Base-by-base conservation (phyloP, 1,139 yeast genomes). In the Cylindricascospora bacillispora region DNA sequence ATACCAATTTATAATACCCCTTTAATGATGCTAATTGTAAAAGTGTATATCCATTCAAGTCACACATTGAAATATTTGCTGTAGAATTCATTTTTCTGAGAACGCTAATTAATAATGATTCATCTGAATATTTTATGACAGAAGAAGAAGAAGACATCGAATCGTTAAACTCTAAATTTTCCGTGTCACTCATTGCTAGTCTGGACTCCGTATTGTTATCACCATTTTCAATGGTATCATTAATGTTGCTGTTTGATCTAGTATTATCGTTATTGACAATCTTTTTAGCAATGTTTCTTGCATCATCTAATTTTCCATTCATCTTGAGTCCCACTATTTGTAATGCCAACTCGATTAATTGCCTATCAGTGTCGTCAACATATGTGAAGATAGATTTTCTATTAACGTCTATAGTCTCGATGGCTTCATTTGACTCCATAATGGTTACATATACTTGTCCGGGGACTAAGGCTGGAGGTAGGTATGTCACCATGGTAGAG, bases 251-350 rank as follows among this genome's bases (percentile, higher is more conserved):
- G 43, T 92, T 63, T 56, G n/a, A n/a, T n/a, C n/a, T n/a, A 7
- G 27, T 16, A 13, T 18, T 18, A 14, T 28, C 38, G 33, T 35
- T 35, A 3, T 81, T 82, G 32, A 81, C 85, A 41, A 82, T 81
- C 43, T 92, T 63, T 56, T 74, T 76, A 2, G 93, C 93, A 45
- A 82, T 79, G 48, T 80, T 80, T 43, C 79, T 71, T 1, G 95
- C 95, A 56, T 83, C 94, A 49, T 85, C 95, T 33, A 83, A 62
- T 45, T 77, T 79, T 35, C 95, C 95, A 48, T 82, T 82, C 93
- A 83, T 81, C 57, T 83, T 83, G 57, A 82, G 64, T 2, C 95
- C 95, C 22, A 85, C 93, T 41, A 85, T 85, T 49, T 85, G 95
- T 43, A 85, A 61, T 0, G 95, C 95, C 39, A 85, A 62, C 53